Percentiles rank a stretch among this genome's conserved stretches.
Evolutionary conservation across 148 eudicot genomes (phyloP).

Genomic region (Chenopodium formosanum): DNA sequence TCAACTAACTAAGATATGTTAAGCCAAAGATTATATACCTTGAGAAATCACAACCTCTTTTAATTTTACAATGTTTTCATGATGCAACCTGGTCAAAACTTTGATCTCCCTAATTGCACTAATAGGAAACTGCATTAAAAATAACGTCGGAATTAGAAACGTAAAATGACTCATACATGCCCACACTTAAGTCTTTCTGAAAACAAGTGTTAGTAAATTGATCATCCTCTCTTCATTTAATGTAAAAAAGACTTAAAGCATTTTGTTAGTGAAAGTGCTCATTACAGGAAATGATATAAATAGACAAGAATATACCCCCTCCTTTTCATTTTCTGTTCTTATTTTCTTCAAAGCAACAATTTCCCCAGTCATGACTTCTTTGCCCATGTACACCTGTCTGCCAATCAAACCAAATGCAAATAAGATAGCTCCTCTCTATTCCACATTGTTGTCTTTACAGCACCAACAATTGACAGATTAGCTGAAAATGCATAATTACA

Average conservation of each 20-base stretch:
- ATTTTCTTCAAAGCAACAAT: constrained; percentile 77
- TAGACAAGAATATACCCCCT: constrained; percentile 62
- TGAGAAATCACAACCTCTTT: constrained; percentile 58
- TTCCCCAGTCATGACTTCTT: constrained; percentile 67
- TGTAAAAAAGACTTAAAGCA: background rate
- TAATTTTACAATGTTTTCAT: constrained; percentile 46
- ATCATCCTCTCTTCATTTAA: constrained; percentile 1
- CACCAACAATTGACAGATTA: background rate
- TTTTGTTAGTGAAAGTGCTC: background rate
- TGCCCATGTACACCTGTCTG: constrained; percentile 94
- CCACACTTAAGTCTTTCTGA: background rate
- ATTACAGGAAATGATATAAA: background rate
- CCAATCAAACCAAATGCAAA: constrained; percentile 23
- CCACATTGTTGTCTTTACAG: background rate
- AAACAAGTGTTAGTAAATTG: background rate
- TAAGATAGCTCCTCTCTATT: background rate
- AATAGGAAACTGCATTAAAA: constrained; percentile 51
- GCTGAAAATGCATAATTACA: background rate
- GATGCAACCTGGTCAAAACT: constrained; percentile 41
- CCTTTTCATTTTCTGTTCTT: constrained; percentile 77
- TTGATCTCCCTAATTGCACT: constrained; percentile 57
- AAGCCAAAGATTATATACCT: constrained; percentile 32
- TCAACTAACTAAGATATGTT: background rate
- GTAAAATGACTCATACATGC: background rate
- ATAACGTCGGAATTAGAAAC: constrained; percentile 3